phyloP scores from a whole-genome alignment of 2,329 filamentous ascomycete species.

The Monosporascus sp. region DNA sequence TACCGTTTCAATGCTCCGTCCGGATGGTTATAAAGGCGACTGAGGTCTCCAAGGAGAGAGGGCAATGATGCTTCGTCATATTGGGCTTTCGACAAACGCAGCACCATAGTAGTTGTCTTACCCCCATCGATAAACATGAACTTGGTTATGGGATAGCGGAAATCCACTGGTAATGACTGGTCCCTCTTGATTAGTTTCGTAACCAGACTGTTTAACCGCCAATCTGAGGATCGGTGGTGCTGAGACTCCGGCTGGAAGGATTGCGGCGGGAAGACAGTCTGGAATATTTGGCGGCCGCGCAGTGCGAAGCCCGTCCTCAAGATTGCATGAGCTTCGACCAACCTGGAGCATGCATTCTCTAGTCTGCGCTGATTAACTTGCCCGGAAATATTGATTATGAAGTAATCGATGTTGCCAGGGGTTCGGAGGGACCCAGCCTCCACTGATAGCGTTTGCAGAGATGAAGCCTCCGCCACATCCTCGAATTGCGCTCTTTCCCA shows the following conservation, averaged over 20 bases:
- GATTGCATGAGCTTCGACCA: slow-evolving; percentile 42
- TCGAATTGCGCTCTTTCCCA: slow-evolving; percentile 37
- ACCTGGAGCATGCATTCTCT: slow-evolving; percentile 39
- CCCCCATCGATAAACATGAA: slow-evolving; percentile 46
- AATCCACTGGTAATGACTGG: slow-evolving; percentile 33
- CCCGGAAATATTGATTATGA: slow-evolving; percentile 43
- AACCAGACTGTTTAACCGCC: slow-evolving; percentile 32
- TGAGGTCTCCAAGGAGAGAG: slow-evolving; percentile 43
- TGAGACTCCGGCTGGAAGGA: slow-evolving; percentile 39
- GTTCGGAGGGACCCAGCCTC: slow-evolving; percentile 41
- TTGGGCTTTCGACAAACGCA: slow-evolving; percentile 45
- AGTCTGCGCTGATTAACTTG: slow-evolving; percentile 36
- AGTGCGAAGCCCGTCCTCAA: slow-evolving; percentile 50
- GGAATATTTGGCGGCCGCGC: slow-evolving; percentile 41
- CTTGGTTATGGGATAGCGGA: slow-evolving; percentile 40
- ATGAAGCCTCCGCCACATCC: slow-evolving; percentile 43
- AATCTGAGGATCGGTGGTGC: slow-evolving; percentile 34
- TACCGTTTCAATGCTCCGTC: slow-evolving; percentile 25
- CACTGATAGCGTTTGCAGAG: slow-evolving; percentile 42
- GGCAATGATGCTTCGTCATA: slow-evolving; percentile 42
- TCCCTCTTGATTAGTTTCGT: slow-evolving; percentile 40
- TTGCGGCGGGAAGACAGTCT: slow-evolving; percentile 36
- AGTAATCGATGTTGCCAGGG: slow-evolving; percentile 41
- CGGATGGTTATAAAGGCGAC: slow-evolving; percentile 37
- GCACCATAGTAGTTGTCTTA: slow-evolving; percentile 40